Conservation (phyloP, 1,284 basidiomycete genomes). For the Ganoderma resinaceum region DNA sequence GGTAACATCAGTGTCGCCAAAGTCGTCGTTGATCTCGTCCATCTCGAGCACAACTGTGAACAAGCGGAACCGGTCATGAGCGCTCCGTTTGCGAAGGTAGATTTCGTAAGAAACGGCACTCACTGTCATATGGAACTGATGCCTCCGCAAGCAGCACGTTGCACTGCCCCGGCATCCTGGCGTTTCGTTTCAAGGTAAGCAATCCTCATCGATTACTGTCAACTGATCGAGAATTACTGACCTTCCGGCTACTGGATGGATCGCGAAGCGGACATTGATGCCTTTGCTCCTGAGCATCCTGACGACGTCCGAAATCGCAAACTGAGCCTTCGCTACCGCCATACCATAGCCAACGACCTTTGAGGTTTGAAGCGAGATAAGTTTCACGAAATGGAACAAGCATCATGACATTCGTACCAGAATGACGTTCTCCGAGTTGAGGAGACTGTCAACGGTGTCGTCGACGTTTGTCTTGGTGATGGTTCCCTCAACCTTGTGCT, state of each 20-base stretch:
- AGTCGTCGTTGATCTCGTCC: constrained; percentile 93
- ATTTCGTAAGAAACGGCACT: constrained; percentile 38
- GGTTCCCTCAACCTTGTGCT: constrained; percentile 80
- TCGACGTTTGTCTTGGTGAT: constrained; percentile 81
- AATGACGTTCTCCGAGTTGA: constrained; percentile 85
- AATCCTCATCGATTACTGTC: neutral
- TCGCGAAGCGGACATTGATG: constrained; percentile 68
- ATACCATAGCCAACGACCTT: constrained; percentile 89
- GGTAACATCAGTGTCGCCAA: constrained; percentile 83
- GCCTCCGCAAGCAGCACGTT: constrained; percentile 89
- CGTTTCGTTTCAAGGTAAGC: constrained; percentile 7
- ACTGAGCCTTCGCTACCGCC: constrained; percentile 90
- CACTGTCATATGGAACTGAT: constrained; percentile 88
- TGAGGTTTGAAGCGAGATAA: neutral
- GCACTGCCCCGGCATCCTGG: constrained; percentile 85
- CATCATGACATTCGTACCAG: constrained; percentile 51
- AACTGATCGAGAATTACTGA: constrained; percentile 9
- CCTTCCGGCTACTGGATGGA: constrained; percentile 51
- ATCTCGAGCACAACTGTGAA: constrained; percentile 82
- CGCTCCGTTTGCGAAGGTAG: constrained; percentile 3
- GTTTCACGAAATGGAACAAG: neutral
- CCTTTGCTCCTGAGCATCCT: constrained; percentile 73
- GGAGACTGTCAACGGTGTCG: constrained; percentile 78
- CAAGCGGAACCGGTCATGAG: constrained; percentile 1
- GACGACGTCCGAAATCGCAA: constrained; percentile 85